phyloP scores from a whole-genome alignment of 257 asterid species.

The Fraxinus cuspidata region DNA sequence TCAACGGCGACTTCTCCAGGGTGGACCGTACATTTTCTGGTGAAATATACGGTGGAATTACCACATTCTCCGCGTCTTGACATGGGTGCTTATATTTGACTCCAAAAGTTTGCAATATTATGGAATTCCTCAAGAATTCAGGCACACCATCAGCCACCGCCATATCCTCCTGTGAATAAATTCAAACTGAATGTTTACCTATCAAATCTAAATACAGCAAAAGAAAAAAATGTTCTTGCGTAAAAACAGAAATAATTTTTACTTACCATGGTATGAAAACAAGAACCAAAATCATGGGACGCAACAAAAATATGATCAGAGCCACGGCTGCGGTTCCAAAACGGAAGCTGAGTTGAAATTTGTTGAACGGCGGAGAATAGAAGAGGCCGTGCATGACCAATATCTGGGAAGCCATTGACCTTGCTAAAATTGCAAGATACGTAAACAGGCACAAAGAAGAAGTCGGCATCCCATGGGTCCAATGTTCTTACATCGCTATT shows the following conservation, averaged over 20 bases:
- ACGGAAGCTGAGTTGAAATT: conserved; percentile 55
- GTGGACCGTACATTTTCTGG: conserved; percentile 65
- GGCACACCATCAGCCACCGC: conserved; percentile 72
- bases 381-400: conserved; percentile 82
- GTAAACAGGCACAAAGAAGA: conserved; percentile 88
- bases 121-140: conserved; percentile 51
- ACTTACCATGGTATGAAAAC: conserved; percentile 67
- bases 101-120: conserved; percentile 81
- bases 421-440: conserved; percentile 91
- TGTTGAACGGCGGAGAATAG: conserved; percentile 52
- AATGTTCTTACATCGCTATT: conserved; percentile 46
- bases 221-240: no score
- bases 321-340: conserved; percentile 86
- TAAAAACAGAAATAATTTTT: background rate
- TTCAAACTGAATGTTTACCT: background rate
- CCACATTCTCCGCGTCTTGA: conserved; percentile 71
- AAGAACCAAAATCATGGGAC: conserved; percentile 72
- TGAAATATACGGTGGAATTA: conserved; percentile 78
- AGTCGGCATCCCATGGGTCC: conserved; percentile 71
- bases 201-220: no score
- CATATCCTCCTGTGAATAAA: conserved; percentile 52
- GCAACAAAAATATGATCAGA: conserved; percentile 76
- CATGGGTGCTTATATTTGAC: conserved; percentile 75
- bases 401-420: conserved; percentile 84
- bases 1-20: conserved; percentile 39